Base-by-base conservation (phyloP, 371 early-diverging fungal species). In the Zancudomyces culisetae region DNA sequence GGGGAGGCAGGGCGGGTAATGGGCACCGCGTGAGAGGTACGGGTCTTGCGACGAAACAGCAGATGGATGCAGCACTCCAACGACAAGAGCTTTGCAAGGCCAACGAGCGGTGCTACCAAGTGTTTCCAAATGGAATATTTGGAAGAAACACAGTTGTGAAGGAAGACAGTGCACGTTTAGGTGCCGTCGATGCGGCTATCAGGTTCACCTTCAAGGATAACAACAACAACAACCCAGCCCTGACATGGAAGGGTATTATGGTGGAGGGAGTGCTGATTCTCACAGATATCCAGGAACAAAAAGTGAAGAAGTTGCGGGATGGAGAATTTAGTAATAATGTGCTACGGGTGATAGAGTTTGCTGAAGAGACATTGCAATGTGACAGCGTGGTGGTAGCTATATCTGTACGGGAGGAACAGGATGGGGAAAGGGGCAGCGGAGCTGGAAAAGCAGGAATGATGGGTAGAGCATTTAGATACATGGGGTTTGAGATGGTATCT, bases 401-500 rank as follows among this genome's bases (percentile, higher is more conserved):
- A 57, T 54, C 58, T 4, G 60, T 27, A 50, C 52, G 40, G 4
- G 43, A 43, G 19, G 27, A 35, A 19, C 42, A 54, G 43, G 24
- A 58, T 3, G 55, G 56, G 20, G 62, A 60, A 4, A 51, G 51
- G n/a, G 47, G 63, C 43, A 62, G 70, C 12, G 72, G 74, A 48
- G 79, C 76, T 23, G n/a, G n/a, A n/a, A n/a, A n/a, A n/a, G n/a
- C n/a, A n/a, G n/a, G n/a, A n/a, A n/a, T n/a, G n/a, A n/a, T n/a
- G n/a, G n/a, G n/a, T n/a, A 35, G 15, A 15, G 35, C 35, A 10
- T 77, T 77, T 43, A 63, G 76, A 74, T 76, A 78, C 61, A 62
- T 76, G 43, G 79, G 79, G 15, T 78, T 78, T 55, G 71, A 75
- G 51, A 60, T 77, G 58, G 64, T 77, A 13, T 57, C 71, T 46